Evolutionary conservation across 2,329 filamentous ascomycete genomes (phyloP).

Genomic region (Apiospora malaysiana): DNA sequence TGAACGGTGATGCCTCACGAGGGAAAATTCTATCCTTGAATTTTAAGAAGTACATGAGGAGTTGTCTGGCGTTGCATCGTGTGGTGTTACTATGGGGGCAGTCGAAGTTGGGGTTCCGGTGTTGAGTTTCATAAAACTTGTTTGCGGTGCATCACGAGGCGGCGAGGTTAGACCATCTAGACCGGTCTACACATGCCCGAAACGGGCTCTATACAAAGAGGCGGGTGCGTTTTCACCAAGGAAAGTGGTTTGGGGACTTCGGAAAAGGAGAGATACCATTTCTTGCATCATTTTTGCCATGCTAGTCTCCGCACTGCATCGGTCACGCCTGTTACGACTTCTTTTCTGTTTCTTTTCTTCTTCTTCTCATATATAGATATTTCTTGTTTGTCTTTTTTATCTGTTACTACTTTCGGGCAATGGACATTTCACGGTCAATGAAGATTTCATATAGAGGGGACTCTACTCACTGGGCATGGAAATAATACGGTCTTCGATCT

Average conservation of each 20-base stretch:
- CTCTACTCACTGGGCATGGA: neutral
- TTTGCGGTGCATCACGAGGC: neutral
- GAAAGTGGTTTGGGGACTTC: neutral
- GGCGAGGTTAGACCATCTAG: neutral
- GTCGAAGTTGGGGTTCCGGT: neutral
- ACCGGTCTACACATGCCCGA: neutral
- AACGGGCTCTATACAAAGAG: neutral
- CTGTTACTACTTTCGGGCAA: neutral
- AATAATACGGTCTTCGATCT: neutral
- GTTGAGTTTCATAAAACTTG: neutral
- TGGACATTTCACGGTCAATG: neutral
- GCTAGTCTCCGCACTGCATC: neutral
- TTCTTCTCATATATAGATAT: neutral
- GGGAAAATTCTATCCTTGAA: neutral
- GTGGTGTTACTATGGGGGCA: neutral
- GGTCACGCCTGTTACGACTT: neutral
- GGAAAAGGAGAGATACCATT: constrained; percentile 17
- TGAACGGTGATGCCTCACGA: neutral
- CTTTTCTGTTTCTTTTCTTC: neutral
- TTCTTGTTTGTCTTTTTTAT: no score
- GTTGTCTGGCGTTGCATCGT: neutral
- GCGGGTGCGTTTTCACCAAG: neutral
- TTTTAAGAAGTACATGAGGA: neutral
- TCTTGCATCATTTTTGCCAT: neutral
- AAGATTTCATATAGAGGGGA: neutral